These are phyloP conservation scores for Diplosphaera chodatii DNA, from an alignment of 139 green algal genomes.

Conservation along the genomic window DNA sequence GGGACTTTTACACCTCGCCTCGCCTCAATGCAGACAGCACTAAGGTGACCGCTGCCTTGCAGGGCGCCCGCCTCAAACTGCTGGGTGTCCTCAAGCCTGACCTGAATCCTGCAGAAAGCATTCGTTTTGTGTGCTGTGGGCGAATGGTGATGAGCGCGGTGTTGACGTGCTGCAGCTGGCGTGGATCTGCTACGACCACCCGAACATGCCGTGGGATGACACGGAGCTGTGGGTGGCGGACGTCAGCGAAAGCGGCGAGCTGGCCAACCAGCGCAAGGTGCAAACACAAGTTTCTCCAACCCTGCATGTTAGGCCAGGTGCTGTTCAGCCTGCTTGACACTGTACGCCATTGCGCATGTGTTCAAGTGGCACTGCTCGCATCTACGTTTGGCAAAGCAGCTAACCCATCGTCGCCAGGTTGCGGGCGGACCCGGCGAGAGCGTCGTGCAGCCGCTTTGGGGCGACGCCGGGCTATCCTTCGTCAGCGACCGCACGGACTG, in stretches of 20 bases:
- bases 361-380: too few relatives aligned
- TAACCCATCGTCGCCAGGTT: constrained; percentile 13
- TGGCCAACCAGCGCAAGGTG: constrained; percentile 13
- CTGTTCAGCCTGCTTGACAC: too few relatives aligned
- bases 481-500: constrained; percentile 43
- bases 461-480: constrained; percentile 45
- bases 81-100: too few relatives aligned
- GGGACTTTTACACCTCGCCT: constrained; percentile 65
- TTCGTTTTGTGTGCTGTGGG: too few relatives aligned
- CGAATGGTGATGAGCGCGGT: neutral
- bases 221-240: constrained; percentile 45
- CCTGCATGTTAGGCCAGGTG: too few relatives aligned
- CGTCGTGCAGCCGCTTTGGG: constrained; percentile 50
- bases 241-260: constrained; percentile 24
- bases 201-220: constrained; percentile 74
- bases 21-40: constrained; percentile 43
- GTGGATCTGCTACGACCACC: constrained; percentile 64
- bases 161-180: constrained; percentile 28
- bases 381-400: too few relatives aligned
- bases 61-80: too few relatives aligned
- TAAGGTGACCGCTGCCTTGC: constrained; percentile 6
- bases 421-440: constrained; percentile 35
- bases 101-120: too few relatives aligned
- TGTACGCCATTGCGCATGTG: too few relatives aligned
- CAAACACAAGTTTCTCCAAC: too few relatives aligned